Percentiles rank a stretch among this genome's conserved stretches.
Evolutionary conservation across 805 yeast species (phyloP).

Genomic region (Wickerhamiella spandovensis): DNA sequence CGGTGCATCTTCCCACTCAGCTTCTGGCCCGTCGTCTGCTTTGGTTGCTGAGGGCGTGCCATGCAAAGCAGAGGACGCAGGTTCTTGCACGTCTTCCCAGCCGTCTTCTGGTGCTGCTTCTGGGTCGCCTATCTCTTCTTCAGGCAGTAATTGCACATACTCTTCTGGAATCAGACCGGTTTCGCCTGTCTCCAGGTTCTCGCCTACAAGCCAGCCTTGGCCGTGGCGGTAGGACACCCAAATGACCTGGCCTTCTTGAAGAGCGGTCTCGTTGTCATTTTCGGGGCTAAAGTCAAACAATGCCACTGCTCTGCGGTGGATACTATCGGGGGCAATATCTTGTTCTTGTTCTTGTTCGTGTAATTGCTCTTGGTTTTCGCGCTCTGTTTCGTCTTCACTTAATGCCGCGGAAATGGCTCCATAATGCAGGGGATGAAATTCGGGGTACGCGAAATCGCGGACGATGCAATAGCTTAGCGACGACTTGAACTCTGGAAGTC

Average conservation of each 20-base stretch:
- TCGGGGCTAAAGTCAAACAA: constrained; percentile 84
- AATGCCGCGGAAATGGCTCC: constrained; percentile 30
- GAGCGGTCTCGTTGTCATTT: constrained; percentile 77
- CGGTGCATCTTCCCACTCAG: not conserved
- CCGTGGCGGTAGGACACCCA: constrained; percentile 88
- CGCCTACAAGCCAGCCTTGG: constrained; percentile 96
- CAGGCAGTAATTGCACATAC: constrained; percentile 49
- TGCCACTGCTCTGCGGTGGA: constrained; percentile 65
- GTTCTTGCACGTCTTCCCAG: not conserved
- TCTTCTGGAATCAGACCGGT: constrained; percentile 94
- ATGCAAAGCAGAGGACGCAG: too few relatives aligned
- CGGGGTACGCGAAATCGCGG: constrained; percentile 73
- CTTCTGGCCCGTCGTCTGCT: too few relatives aligned
- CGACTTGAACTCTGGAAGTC: constrained; percentile 22
- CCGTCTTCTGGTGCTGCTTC: not conserved
- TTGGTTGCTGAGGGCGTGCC: too few relatives aligned
- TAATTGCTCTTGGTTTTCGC: not conserved
- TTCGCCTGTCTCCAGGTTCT: constrained; percentile 56
- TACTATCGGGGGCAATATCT: constrained; percentile 24
- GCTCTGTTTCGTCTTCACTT: constrained; percentile 6
- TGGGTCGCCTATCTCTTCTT: constrained; percentile 14
- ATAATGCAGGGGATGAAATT: constrained; percentile 53
- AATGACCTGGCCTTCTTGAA: constrained; percentile 68
- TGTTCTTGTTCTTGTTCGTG: constrained; percentile 18
- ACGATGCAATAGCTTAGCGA: constrained; percentile 34